Percentiles rank a stretch among this genome's conserved stretches.
phyloP scores from a whole-genome alignment of 1,284 basidiomycete species.

The Earliella scabrosa region DNA sequence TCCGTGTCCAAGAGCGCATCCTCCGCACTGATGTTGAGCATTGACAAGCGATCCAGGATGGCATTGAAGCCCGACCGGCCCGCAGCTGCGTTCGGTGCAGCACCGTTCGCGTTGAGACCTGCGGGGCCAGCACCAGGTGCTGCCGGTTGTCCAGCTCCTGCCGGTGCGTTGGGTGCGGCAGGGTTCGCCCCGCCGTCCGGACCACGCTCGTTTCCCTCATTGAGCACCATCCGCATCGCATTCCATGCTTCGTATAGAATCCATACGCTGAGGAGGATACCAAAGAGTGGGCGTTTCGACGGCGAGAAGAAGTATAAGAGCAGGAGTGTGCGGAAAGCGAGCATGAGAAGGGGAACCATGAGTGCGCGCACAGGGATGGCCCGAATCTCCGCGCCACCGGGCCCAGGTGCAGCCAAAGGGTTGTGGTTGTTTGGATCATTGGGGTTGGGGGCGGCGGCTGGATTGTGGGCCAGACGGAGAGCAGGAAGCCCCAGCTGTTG shows the following conservation, averaged over 20 bases:
- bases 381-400: slow-evolving; percentile 43
- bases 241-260: slow-evolving; percentile 79
- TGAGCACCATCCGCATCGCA: slow-evolving; percentile 61
- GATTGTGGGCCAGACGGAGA: slow-evolving; percentile 42
- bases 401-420: slow-evolving; percentile 32
- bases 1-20: slow-evolving; percentile 50
- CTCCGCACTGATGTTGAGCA: slow-evolving; percentile 60
- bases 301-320: slow-evolving; percentile 82
- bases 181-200: slow-evolving; percentile 32
- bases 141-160: slow-evolving; percentile 1
- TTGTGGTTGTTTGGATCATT: slow-evolving; percentile 33
- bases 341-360: slow-evolving; percentile 66
- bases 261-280: slow-evolving; percentile 68
- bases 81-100: slow-evolving; percentile 22
- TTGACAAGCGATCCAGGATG: slow-evolving; percentile 57
- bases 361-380: slow-evolving; percentile 63
- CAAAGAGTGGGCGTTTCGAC: slow-evolving; percentile 72
- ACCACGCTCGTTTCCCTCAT: slow-evolving; percentile 44
- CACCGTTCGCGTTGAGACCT: slow-evolving; percentile 16
- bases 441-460: slow-evolving; percentile 25
- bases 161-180: slow-evolving; percentile 12
- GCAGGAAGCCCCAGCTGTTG: slow-evolving; percentile 65
- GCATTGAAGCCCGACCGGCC: slow-evolving; percentile 33
- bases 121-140: background rate
- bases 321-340: slow-evolving; percentile 68